Conservation (phyloP, 1,284 basidiomycete genomes). For the Irpex sp. region DNA sequence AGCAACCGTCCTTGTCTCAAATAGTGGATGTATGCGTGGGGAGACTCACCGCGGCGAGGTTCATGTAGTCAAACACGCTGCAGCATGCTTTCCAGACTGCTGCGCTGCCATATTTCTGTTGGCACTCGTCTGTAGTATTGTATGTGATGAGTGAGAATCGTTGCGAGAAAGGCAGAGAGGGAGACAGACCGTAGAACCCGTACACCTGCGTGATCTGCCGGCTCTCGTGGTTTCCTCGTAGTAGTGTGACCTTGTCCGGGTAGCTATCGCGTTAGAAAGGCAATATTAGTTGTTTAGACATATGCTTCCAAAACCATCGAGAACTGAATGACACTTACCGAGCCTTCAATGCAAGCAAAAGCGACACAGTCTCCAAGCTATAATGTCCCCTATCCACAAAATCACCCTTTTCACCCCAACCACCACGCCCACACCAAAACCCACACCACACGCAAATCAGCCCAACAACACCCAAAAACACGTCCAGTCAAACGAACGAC, state of each 20-base stretch:
- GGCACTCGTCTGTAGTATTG: conserved; percentile 77
- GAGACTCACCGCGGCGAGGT: conserved; percentile 81
- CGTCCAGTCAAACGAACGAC: conserved; percentile 23
- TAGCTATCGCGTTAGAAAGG: conserved; percentile 50
- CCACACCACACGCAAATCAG: background rate
- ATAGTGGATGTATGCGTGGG: background rate
- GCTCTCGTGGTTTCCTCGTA: conserved; percentile 94
- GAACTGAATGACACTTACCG: conserved; percentile 45
- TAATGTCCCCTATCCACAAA: conserved; percentile 98
- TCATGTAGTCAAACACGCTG: conserved; percentile 92
- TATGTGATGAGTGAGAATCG: background rate
- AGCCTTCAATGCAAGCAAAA: conserved; percentile 88
- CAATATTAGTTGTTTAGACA: too few relatives aligned
- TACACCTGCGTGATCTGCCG: conserved; percentile 98
- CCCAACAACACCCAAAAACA: background rate
- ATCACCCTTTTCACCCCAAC: conserved; percentile 65
- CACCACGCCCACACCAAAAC: background rate
- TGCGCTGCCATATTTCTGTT: conserved; percentile 93
- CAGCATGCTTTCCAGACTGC: conserved; percentile 96
- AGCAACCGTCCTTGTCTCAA: background rate
- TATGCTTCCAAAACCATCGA: too few relatives aligned
- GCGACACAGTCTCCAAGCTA: conserved; percentile 91
- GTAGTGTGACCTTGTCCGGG: conserved; percentile 87
- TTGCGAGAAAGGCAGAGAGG: background rate
- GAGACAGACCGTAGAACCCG: conserved; percentile 87